phyloP scores from a whole-genome alignment of 2,329 filamentous ascomycete genomes.

The Huntiella moniliformis region DNA sequence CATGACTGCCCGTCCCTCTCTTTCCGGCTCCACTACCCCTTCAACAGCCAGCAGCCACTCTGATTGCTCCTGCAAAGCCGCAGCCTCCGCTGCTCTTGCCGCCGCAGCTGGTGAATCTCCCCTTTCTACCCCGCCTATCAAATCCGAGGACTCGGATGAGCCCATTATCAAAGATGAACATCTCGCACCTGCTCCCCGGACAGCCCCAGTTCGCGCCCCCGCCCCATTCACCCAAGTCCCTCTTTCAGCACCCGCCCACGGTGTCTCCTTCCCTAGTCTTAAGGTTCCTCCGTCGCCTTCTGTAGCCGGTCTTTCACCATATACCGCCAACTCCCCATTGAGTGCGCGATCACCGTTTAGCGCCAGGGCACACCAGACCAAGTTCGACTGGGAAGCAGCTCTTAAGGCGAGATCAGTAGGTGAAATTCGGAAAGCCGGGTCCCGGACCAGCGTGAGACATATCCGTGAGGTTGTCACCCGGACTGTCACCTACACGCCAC shows the following conservation, averaged over 20 bases:
- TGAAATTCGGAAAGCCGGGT: slow-evolving; percentile 33
- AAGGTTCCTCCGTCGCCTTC: slow-evolving; percentile 61
- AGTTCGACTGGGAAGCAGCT: slow-evolving; percentile 61
- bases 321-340: slow-evolving; percentile 42
- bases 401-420: slow-evolving; percentile 39
- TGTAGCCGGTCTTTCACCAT: slow-evolving; percentile 30
- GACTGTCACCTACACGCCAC: slow-evolving; percentile 76
- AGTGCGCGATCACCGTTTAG: slow-evolving; percentile 64
- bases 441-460: slow-evolving; percentile 44
- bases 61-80: slow-evolving; percentile 36
- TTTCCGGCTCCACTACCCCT: slow-evolving; percentile 29
- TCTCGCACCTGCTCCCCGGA: slow-evolving; percentile 17
- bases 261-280: slow-evolving; percentile 45
- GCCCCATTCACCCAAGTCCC: slow-evolving; percentile 36
- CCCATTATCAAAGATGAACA: slow-evolving; percentile 17
- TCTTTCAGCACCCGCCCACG: slow-evolving; percentile 41
- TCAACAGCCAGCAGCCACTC: slow-evolving; percentile 30
- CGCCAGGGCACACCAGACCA: slow-evolving; percentile 44
- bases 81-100: slow-evolving; percentile 19
- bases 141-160: slow-evolving; percentile 22
- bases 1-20: slow-evolving; percentile 31
- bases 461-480: slow-evolving; percentile 86
- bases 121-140: neutral
- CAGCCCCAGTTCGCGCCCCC: slow-evolving; percentile 22
- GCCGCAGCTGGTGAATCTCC: slow-evolving; percentile 9